Evolutionary conservation across 177 flowering plant genomes (phyloP), one percentile per base, ranked within the genome.

Genomic region (Vitis hybrid): DNA sequence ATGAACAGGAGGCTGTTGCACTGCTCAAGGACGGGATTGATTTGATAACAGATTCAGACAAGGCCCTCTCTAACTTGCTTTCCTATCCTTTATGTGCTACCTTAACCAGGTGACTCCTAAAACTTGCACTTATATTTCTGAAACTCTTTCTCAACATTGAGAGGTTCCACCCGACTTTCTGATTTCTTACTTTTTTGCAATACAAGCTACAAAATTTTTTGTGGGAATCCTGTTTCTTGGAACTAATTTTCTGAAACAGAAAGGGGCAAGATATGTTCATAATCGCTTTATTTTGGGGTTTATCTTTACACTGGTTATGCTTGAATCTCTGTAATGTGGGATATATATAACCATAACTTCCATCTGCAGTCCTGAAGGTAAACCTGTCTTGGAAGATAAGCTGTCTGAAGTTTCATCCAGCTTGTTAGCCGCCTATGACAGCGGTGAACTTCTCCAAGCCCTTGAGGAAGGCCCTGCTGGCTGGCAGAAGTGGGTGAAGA

Each of bases 401-500:
- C 92, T 95, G 73, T 79, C 88, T 73, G 98, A 90, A 74, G 82
- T 95, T 61, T 84, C 94, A 52, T 78, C 85, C 5, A 78, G 85
- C 76, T 81, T 95, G 77, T 29, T 95, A 51, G 82, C 90, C 66
- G 92, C 97, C 18, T 87, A 93, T 75, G 98, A 95, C 59, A 85
- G 81, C 65, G 99, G 98, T 59, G 99, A 93, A 53, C 79, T 95
- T 29, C 55, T 73, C 22, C 69, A 22, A 70, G 98, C 93, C 11
- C 87, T 95, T 50, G 91, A 90, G 73, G 94, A 89, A 78, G 99
- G 97, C 61, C 87, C 51, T 61, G 70, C 83, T 70, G 97, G 99
- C 50, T 95, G 97, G 98, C 79, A 93, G 82, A 88, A 84, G 75
- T 95, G 96, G 97, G 94, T 89, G 68, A 93, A 95, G 86, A 74